Conservation (phyloP, 148 eudicot species). For the Fagopyrum esculentum region DNA sequence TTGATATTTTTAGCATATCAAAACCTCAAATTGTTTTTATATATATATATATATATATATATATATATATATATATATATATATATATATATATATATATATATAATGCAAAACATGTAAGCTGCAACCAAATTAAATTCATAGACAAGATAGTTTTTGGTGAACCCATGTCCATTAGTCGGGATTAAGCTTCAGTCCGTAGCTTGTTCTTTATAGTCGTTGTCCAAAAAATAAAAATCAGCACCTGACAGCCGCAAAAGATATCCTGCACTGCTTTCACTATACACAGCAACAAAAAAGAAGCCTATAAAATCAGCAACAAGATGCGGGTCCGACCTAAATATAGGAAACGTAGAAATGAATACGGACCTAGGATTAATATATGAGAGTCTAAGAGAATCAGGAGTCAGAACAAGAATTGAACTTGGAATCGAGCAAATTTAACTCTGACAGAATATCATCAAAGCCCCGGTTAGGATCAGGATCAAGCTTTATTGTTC, state of each 20-base stretch:
- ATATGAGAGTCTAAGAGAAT: constrained; percentile 29
- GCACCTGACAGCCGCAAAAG: constrained; percentile 48
- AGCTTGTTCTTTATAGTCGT: constrained; percentile 34
- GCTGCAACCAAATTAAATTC: constrained; percentile 4
- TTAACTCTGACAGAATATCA: constrained; percentile 46
- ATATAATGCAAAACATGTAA: background rate
- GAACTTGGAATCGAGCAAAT: constrained; percentile 44
- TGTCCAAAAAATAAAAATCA: constrained; percentile 33
- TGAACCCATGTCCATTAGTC: constrained; percentile 40
- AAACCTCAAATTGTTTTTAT: background rate
- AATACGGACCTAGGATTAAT: constrained; percentile 33
- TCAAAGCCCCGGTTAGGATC: constrained; percentile 60
- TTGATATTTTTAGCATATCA: background rate
- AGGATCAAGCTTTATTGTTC: constrained; percentile 35
- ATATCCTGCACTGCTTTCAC: constrained; percentile 28
- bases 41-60: background rate
- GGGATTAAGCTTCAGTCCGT: constrained; percentile 23
- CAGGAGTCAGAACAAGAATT: constrained; percentile 16
- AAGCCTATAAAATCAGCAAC: background rate
- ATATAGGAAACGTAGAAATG: background rate
- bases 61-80: background rate
- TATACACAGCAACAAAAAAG: background rate
- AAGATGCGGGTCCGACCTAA: background rate
- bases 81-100: background rate
- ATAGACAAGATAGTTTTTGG: constrained; percentile 48